phyloP scores from a whole-genome alignment of 1,284 basidiomycete species.

The Microbotryum violaceum region DNA sequence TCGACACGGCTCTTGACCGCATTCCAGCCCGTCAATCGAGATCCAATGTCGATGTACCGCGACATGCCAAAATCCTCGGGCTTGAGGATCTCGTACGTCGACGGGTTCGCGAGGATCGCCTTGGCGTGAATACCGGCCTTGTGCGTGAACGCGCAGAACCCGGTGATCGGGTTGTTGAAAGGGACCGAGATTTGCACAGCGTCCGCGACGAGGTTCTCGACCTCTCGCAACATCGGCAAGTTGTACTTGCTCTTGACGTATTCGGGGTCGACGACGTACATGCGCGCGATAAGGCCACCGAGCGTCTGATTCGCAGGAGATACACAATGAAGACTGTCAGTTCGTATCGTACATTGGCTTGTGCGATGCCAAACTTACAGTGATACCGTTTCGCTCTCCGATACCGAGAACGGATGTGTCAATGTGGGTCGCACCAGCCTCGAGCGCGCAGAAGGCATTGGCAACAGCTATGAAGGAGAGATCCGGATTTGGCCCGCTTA shows the following conservation, averaged over 20 bases:
- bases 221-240: constrained; percentile 90
- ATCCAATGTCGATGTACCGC: constrained; percentile 96
- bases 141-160: constrained; percentile 99
- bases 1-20: constrained; percentile 95
- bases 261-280: constrained; percentile 64
- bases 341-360: background rate
- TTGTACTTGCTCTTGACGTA: constrained; percentile 99
- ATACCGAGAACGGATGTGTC: constrained; percentile 93
- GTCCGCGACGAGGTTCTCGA: constrained; percentile 98
- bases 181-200: constrained; percentile 97
- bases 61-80: constrained; percentile 92
- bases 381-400: constrained; percentile 98
- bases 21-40: constrained; percentile 37
- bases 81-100: constrained; percentile 79
- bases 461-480: constrained; percentile 64
- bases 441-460: constrained; percentile 96
- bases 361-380: constrained; percentile 38
- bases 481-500: constrained; percentile 16
- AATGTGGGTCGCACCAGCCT: constrained; percentile 98
- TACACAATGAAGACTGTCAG: background rate
- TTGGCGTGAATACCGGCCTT: constrained; percentile 99
- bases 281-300: constrained; percentile 91
- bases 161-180: constrained; percentile 81
- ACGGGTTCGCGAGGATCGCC: constrained; percentile 99
- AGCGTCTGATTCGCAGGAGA: constrained; percentile 51